Evolutionary conservation across 768 basidiomycete species (phyloP), one percentile per base, ranked within the genome.

Genomic region (Xerocomus potaroensis): DNA sequence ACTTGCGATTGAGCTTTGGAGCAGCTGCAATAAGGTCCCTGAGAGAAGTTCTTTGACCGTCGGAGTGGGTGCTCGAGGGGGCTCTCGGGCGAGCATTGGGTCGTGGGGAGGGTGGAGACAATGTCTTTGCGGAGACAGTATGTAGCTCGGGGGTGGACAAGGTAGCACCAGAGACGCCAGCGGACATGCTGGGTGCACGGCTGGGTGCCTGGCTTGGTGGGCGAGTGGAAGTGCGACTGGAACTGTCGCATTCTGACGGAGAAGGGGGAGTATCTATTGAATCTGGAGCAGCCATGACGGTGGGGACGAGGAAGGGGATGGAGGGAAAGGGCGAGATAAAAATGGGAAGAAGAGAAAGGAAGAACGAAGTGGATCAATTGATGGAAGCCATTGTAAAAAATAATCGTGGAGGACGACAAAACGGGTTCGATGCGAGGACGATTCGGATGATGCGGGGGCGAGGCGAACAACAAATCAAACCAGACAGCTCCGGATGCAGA

Each of bases 41-140:
- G 58, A 96, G 78, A 33, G 76, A 87, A 69, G 93, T 93, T 67
- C 81, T 87, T 62, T 87, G 84, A 37, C 77, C 73, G 5, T 70
- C 72, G 34, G 83, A 80, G 14, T 69, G 78, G 70, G 65, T 76
- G 66, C 54, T 83, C 48, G 60, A 77, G 66, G 47, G 70, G 48
- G 44, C 74, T 59, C 59, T 56, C 56, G 67, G 63, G 49, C 57
- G 71, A 45, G 59, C 45, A 55, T 52, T 47, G 50, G 66, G 42
- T 15, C 52, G 41, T 39, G 57, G 47, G 24, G 63, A 51, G 21
- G 51, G 39, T 0, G 55, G 22, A 18, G 51, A 43, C 37, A 55
- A 61, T 16, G 54, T 50, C 59, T 59, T 60, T 41, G 58, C 42
- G 16, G 44, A 49, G 51, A 34, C 19, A 37, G 44, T 19, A 46